A percentile compares a stretch with the other conserved stretches of the same genome.
phyloP scores from a whole-genome alignment of 1,139 yeast genomes.

The Geotrichum fermentans region DNA sequence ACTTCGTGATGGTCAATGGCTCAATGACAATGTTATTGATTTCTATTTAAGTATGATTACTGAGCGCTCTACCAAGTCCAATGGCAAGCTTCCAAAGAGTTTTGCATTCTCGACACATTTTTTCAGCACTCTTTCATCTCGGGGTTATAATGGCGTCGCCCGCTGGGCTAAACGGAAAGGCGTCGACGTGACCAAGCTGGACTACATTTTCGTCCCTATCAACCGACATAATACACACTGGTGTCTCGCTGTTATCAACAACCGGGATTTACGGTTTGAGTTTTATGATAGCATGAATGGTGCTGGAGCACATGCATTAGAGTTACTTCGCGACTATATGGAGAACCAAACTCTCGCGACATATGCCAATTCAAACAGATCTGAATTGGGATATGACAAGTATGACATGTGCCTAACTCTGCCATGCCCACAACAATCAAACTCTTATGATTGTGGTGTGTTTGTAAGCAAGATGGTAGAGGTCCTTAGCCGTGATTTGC shows the following conservation, averaged over 20 bases:
- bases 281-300: constrained; percentile 75
- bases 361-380: constrained; percentile 39
- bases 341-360: constrained; percentile 34
- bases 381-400: constrained; percentile 24
- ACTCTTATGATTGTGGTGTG: constrained; percentile 94
- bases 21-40: constrained; percentile 86
- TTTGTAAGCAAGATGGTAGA: constrained; percentile 79
- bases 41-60: constrained; percentile 64
- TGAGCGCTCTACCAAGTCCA: constrained; percentile 34
- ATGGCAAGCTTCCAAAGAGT: constrained; percentile 37
- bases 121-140: constrained; percentile 57
- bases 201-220: constrained; percentile 71
- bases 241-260: constrained; percentile 81
- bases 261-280: constrained; percentile 51
- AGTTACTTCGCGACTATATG: constrained; percentile 48
- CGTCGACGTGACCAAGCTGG: constrained; percentile 58
- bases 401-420: constrained; percentile 23
- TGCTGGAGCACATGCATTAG: constrained; percentile 50
- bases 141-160: constrained; percentile 76
- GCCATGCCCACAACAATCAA: constrained; percentile 75
- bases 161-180: constrained; percentile 88
- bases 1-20: constrained; percentile 67
- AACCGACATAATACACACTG: constrained; percentile 82
- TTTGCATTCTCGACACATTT: constrained; percentile 86
- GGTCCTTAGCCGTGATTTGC: constrained; percentile 46